phyloP scores from a whole-genome alignment of 345 rosid genomes.

The Syzygium oleosum region DNA sequence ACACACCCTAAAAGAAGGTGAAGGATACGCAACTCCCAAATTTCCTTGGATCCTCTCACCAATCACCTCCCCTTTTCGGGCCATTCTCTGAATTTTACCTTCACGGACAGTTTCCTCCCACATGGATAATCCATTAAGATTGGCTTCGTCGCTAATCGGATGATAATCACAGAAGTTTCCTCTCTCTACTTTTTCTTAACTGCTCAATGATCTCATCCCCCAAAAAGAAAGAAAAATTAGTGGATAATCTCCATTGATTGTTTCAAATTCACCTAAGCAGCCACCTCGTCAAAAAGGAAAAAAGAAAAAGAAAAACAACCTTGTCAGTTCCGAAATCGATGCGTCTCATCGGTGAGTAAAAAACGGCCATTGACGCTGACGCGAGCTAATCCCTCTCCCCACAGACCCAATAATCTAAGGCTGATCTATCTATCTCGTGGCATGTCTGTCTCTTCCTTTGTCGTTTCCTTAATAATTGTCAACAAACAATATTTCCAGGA shows the following conservation, averaged over 20 bases:
- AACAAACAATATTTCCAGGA: neutral
- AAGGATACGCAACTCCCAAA: neutral
- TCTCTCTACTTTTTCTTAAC: neutral
- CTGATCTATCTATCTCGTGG: neutral
- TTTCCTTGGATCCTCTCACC: neutral
- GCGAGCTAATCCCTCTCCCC: neutral
- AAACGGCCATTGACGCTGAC: neutral
- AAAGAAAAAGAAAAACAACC: neutral
- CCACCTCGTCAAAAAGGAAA: neutral
- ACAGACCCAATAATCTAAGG: neutral
- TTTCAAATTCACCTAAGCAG: neutral
- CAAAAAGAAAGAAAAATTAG: neutral
- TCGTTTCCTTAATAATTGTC: constrained; percentile 1
- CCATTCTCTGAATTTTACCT: neutral
- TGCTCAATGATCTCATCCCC: neutral
- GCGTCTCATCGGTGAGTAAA: neutral
- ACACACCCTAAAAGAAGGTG: too few species aligned
- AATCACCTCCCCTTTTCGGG: neutral
- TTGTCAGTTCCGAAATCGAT: neutral
- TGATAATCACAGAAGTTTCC: neutral
- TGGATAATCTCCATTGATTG: neutral
- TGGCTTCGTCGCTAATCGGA: neutral
- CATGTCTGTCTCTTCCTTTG: neutral
- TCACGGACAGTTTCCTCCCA: neutral
- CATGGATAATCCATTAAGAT: neutral